phyloP scores from a whole-genome alignment of 148 eudicot genomes.

The Oxyria digyna region DNA sequence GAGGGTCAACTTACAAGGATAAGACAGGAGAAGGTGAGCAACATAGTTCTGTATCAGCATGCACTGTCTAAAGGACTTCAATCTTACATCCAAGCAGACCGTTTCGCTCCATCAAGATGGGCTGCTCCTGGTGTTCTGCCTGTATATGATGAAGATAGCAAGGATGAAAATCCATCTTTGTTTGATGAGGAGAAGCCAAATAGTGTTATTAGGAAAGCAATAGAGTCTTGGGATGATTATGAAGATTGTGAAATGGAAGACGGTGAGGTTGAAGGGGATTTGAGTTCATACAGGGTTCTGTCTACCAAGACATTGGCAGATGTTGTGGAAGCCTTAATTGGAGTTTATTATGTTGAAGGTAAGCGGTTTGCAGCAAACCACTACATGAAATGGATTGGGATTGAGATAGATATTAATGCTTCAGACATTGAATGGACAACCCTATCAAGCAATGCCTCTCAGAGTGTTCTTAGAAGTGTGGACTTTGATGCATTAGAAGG shows the following conservation, averaged over 20 bases:
- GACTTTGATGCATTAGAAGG: conserved; percentile 67
- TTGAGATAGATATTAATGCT: conserved; percentile 64
- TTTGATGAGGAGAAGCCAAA: conserved; percentile 32
- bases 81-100: conserved; percentile 92
- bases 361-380: conserved; percentile 88
- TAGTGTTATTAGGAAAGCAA: conserved; percentile 22
- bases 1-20: conserved; percentile 98
- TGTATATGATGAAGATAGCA: conserved; percentile 85
- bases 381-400: conserved; percentile 93
- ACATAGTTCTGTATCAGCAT: conserved; percentile 75
- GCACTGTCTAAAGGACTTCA: conserved; percentile 81
- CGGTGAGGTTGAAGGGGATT: conserved; percentile 90
- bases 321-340: conserved; percentile 95
- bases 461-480: conserved; percentile 58
- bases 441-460: conserved; percentile 48
- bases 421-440: conserved; percentile 39
- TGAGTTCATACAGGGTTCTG: conserved; percentile 83
- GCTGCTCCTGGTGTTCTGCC: conserved; percentile 99
- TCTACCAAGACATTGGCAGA: conserved; percentile 98
- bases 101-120: conserved; percentile 97
- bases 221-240: conserved; percentile 21
- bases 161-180: conserved; percentile 56
- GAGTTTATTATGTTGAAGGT: conserved; percentile 93
- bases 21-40: conserved; percentile 99
- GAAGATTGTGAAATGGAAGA: conserved; percentile 86